Evolutionary conservation across 1,284 basidiomycete genomes (phyloP).

Genomic region (Trichosporon coremiiforme): DNA sequence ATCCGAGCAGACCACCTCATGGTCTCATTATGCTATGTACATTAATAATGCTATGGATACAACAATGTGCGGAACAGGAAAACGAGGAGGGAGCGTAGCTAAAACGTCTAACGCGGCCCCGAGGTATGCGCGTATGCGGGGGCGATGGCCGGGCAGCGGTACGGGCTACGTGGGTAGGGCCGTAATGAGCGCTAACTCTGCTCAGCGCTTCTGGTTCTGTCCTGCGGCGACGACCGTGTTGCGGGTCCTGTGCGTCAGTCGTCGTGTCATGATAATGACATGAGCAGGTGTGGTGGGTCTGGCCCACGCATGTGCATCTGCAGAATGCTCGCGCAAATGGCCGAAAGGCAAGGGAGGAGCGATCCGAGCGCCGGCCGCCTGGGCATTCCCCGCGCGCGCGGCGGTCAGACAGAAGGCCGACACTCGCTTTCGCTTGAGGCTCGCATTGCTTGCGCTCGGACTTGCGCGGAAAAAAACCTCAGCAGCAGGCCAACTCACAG

Average conservation of each 20-base stretch:
- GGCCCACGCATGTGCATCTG: neutral
- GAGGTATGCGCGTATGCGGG: no score
- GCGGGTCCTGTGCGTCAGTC: slow-evolving; percentile 41
- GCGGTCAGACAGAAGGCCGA: slow-evolving; percentile 4
- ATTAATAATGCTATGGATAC: neutral
- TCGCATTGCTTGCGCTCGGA: neutral
- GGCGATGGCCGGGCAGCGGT: neutral
- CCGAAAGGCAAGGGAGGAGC: neutral
- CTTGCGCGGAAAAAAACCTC: neutral
- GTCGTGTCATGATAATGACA: neutral
- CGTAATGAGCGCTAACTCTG: no score
- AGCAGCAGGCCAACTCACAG: slow-evolving; percentile 45
- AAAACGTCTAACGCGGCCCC: neutral
- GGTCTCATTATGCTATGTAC: neutral
- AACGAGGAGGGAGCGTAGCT: neutral
- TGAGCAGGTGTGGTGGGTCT: neutral
- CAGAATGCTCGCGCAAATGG: neutral
- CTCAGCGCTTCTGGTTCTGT: slow-evolving; percentile 36
- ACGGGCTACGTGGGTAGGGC: no score
- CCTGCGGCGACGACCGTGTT: slow-evolving; percentile 54
- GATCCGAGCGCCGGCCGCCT: neutral
- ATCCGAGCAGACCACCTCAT: neutral
- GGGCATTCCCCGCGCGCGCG: neutral
- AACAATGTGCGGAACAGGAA: neutral
- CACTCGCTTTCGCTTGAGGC: neutral